Conservation (phyloP, 257 asterid genomes). For the Solanum pinnatisectum region DNA sequence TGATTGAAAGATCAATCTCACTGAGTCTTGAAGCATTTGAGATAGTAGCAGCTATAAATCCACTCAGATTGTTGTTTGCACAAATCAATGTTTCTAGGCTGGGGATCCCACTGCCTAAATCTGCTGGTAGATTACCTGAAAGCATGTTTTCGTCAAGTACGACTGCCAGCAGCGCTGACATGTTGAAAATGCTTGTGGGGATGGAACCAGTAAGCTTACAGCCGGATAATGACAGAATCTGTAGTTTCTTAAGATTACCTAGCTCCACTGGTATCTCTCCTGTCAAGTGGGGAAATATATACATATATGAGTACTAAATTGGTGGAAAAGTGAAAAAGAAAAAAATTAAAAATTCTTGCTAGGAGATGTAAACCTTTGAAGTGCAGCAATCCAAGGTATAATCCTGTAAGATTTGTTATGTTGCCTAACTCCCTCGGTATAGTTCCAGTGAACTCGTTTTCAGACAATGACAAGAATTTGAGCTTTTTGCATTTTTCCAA, state of each 20-base stretch:
- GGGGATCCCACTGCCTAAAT: constrained; percentile 6
- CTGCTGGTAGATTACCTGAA: constrained; percentile 11
- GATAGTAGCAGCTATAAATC: constrained; percentile 3
- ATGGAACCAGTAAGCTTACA: not conserved
- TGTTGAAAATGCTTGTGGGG: constrained; percentile 5
- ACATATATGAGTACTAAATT: not conserved
- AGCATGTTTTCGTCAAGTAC: not conserved
- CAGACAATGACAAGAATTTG: not conserved
- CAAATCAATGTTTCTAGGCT: not conserved
- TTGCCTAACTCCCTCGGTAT: not conserved
- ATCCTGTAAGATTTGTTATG: not conserved
- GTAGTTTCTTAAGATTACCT: not conserved
- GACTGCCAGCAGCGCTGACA: not conserved
- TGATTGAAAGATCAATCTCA: not conserved
- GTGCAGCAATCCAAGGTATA: not conserved
- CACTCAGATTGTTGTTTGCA: not conserved
- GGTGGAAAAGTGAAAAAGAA: too few relatives aligned
- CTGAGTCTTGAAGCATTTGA: constrained; percentile 12
- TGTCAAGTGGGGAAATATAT: not conserved
- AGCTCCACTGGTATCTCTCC: constrained; percentile 6
- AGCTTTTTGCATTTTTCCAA: constrained; percentile 5
- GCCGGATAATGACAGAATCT: not conserved
- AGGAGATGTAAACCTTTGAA: not conserved
- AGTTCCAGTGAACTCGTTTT: not conserved
- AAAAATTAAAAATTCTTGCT: not conserved